Evolutionary conservation across 371 early-diverging fungal species (phyloP), one percentile per base, ranked within the genome.

Genomic region (Syncephalastrum contaminatum): DNA sequence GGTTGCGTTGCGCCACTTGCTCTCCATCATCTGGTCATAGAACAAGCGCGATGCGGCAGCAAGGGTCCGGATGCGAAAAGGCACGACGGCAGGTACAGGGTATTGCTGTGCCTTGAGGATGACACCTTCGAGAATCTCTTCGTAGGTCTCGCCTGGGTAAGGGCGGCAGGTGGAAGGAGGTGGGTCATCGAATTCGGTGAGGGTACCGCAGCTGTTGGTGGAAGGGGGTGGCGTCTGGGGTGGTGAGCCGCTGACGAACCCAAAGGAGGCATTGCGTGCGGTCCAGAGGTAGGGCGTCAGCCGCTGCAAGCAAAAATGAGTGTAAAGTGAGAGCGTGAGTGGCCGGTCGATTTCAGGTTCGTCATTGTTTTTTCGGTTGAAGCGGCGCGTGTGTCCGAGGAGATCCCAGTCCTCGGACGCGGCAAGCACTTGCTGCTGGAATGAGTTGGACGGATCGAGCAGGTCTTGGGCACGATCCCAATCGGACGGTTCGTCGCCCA

Each of bases 1-100:
- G 48, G 82, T 73, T 0, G 86, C 83, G 44, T 76, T 62, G 20
- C 59, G 45, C 85, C 83, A 82, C 14, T 66, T 54, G 27, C 67
- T 66, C 45, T 66, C 69, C 15, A 62, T 63, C 64, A 78, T 72
- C 51, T 64, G 61, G 43, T 75, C 73, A 53, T 69, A 70, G 18
- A 75, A 66, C 5, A 73, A 30, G 0, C 72, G 61, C 0, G 70
- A 71, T 5, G 67, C 60, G 3, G 56, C 49, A 10, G 67, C 49
- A 15, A 75, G 48, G 4, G 75, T 75, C 7, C 60, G 57, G 20
- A 79, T 63, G 4, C 62, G 55, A 22, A 60, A 70, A 2, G 75
- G 73, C n/a, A 67, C 53, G 18, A 70, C 43, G 2, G 25, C 47
- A 3, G 49, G 51, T 0, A 60, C 46, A 4, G 67, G 60, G 50